Evolutionary conservation across 139 green algal genomes (phyloP), one percentile per base, ranked within the genome.

Genomic region (Trebouxia sp.): DNA sequence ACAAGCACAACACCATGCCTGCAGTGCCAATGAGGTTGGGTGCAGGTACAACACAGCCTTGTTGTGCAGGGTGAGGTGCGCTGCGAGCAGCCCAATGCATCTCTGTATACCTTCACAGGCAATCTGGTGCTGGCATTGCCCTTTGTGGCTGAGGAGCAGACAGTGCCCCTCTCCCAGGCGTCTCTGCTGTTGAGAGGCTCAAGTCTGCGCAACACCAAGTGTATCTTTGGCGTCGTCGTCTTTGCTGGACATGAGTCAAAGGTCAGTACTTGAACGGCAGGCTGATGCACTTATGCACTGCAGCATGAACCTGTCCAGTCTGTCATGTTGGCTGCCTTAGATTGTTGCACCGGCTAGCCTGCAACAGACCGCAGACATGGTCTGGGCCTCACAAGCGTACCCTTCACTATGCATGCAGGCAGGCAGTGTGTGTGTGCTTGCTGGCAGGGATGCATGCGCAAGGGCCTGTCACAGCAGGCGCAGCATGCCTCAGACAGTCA

Each of bases 161-260:
- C 78, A 6, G n/a, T 78, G 53, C 69, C 43, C 0, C 28, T 84
- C 30, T 70, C 78, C 8, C 75, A 75, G 15, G 70, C 53, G 14
- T 80, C 84, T 3, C 42, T 91, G 0, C 67, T 91, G 47, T 83
- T 91, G 47, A 80, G 87, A 20, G 87, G 87, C 6, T 87, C 43
- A 69, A 84, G 66, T 32, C 75, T 91, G 72, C 81, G 83, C 62
- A 91, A 91, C 56, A 89, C 85, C 22, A 47, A 70, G 22, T 75
- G 39, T 42, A 47, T 83, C 26, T 38, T 82, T 38, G 87, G 85
- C 26, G 38, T 84, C 20, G 87, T 89, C 30, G 66, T 91, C 67
- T 91, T 86, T 85, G 83, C 90, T 83, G 93, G 93, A 22, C 89
- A 94, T 72, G 92, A 97, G 32, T 92, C 86, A 47, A 96, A 96